phyloP scores from a whole-genome alignment of 106 monocot genomes.

The Allium sativum region DNA sequence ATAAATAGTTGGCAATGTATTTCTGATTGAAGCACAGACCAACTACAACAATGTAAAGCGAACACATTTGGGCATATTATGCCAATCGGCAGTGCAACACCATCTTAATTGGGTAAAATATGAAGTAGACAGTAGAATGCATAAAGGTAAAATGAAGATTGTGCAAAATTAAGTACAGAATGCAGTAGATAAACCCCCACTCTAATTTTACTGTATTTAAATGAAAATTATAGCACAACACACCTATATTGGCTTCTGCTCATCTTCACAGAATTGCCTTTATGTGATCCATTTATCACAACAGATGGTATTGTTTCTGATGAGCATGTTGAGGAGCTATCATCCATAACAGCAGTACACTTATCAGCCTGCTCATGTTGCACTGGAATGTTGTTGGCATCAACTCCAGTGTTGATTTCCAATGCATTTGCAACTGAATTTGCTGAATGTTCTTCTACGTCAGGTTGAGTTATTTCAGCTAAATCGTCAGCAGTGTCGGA shows the following conservation, averaged over 20 bases:
- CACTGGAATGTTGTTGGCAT: constrained; percentile 18
- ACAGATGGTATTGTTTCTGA: constrained; percentile 65
- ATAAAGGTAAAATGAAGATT: too few relatives aligned
- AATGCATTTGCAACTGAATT: constrained; percentile 64
- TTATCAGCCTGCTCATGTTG: constrained; percentile 42
- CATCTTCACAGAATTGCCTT: constrained; percentile 21
- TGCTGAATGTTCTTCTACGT: constrained; percentile 38
- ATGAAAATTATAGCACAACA: not conserved
- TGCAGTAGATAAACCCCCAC: too few relatives aligned
- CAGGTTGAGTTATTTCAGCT: constrained; percentile 34
- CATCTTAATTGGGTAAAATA: too few relatives aligned
- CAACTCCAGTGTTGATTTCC: constrained; percentile 27
- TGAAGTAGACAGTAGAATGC: too few relatives aligned
- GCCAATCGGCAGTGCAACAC: too few relatives aligned
- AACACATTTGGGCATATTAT: too few relatives aligned
- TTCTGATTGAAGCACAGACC: too few relatives aligned
- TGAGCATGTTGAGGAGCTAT: constrained; percentile 87
- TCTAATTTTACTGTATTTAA: not conserved
- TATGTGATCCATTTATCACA: constrained; percentile 33
- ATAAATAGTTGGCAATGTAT: too few relatives aligned
- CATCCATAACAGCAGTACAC: constrained; percentile 43
- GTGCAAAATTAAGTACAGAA: too few relatives aligned
- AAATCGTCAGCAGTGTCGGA: constrained; percentile 55
- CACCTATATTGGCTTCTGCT: constrained; percentile 42
- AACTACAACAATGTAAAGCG: too few relatives aligned